Percentiles rank a stretch among this genome's conserved stretches.
phyloP scores from a whole-genome alignment of 2,329 filamentous ascomycete species.

The Colletotrichum karsti region DNA sequence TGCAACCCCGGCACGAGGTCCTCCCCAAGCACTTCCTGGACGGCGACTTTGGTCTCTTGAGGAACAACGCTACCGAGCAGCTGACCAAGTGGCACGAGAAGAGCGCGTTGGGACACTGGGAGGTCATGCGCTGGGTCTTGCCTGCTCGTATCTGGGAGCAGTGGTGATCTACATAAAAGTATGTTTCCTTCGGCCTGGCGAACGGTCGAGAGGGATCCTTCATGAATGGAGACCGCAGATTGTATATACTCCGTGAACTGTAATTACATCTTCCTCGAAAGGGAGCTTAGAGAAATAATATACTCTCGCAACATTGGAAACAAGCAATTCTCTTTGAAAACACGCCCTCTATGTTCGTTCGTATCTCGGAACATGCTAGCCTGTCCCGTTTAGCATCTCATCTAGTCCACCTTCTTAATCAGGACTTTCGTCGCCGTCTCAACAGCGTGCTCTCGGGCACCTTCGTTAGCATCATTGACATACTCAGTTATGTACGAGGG shows the following conservation, averaged over 20 bases:
- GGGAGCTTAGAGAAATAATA: background rate
- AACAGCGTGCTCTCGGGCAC: slow-evolving; percentile 32
- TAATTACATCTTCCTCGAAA: background rate
- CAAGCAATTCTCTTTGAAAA: background rate
- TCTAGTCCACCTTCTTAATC: background rate
- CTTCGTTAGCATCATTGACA: slow-evolving; percentile 46
- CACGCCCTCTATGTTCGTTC: too few relatives aligned
- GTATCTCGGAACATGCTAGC: too few relatives aligned
- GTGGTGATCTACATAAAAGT: slow-evolving; percentile 76
- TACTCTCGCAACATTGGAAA: background rate
- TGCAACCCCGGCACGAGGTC: slow-evolving; percentile 79
- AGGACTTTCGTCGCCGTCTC: slow-evolving; percentile 27
- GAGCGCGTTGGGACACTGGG: slow-evolving; percentile 88
- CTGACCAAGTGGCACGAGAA: slow-evolving; percentile 77
- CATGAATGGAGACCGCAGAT: background rate
- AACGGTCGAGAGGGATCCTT: background rate
- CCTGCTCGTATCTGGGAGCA: slow-evolving; percentile 84
- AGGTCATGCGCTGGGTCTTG: slow-evolving; percentile 86
- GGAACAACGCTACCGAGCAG: slow-evolving; percentile 69
- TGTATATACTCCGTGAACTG: slow-evolving; percentile 1
- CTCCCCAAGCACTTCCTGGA: slow-evolving; percentile 56
- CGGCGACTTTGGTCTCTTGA: slow-evolving; percentile 62
- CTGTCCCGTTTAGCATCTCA: too few relatives aligned
- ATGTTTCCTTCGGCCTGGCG: background rate
- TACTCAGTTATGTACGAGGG: slow-evolving; percentile 65